Conservation (phyloP, 176 grass and related monocot species). For the Themeda triandra region DNA sequence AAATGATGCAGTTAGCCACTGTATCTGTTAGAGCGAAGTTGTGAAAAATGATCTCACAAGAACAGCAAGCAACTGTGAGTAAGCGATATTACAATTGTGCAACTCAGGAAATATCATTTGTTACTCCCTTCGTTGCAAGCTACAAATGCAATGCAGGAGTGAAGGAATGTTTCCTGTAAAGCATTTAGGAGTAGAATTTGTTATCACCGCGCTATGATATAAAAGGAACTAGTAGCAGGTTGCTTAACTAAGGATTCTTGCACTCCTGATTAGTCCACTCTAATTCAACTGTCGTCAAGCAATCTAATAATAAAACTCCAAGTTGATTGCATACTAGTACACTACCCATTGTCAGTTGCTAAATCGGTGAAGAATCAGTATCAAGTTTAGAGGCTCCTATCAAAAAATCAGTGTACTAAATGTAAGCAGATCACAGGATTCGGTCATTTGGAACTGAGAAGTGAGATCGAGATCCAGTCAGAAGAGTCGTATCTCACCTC, state of each 20-base stretch:
- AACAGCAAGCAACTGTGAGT: not conserved
- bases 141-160: not conserved
- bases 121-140: not conserved
- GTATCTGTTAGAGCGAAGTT: not conserved
- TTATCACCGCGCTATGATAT: not conserved
- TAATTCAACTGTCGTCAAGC: not conserved
- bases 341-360: not conserved
- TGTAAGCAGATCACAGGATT: not conserved
- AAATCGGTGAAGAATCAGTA: not conserved
- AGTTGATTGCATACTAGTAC: not conserved
- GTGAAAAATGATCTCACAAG: not conserved
- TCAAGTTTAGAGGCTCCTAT: not conserved
- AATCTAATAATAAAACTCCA: not conserved
- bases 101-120: not conserved
- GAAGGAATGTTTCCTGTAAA: not conserved
- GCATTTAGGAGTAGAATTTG: not conserved
- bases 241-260: not conserved
- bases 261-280: not conserved
- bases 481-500: not conserved
- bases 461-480: conserved; percentile 7
- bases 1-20: not conserved
- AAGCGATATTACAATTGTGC: not conserved
- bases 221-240: not conserved
- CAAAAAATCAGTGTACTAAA: not conserved
- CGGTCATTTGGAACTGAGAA: not conserved